phyloP scores from a whole-genome alignment of 2,329 filamentous ascomycete species.

The Colletotrichum orbiculare region DNA sequence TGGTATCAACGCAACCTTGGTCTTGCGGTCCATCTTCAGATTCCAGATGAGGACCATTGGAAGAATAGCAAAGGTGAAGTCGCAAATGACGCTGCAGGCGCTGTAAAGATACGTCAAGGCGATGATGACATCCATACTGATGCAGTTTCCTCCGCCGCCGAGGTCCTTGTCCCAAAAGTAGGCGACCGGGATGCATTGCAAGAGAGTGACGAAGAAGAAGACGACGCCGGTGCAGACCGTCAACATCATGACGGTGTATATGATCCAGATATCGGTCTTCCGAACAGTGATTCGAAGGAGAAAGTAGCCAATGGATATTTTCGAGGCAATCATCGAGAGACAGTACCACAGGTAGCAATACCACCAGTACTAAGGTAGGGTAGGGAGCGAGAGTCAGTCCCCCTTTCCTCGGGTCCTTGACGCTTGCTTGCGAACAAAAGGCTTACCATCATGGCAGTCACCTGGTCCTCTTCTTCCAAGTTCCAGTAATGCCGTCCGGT shows the following conservation, averaged over 20 bases:
- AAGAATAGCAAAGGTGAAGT: constrained; percentile 64
- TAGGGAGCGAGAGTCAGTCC: constrained; percentile 33
- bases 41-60: constrained; percentile 66
- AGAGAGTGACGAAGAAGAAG: constrained; percentile 46
- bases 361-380: constrained; percentile 48
- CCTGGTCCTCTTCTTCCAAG: constrained; percentile 42
- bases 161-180: constrained; percentile 44
- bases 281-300: constrained; percentile 42
- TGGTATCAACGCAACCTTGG: constrained; percentile 62
- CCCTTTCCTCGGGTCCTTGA: neutral
- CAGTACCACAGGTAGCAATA: constrained; percentile 53
- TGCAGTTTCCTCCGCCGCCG: constrained; percentile 40
- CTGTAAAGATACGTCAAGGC: constrained; percentile 65
- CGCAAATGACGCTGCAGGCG: constrained; percentile 59
- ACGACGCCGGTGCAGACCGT: constrained; percentile 43
- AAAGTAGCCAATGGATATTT: constrained; percentile 42
- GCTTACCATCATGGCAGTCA: constrained; percentile 50
- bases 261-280: constrained; percentile 40
- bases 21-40: constrained; percentile 64
- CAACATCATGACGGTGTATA: constrained; percentile 44
- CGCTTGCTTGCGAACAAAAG: neutral
- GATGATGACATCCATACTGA: constrained; percentile 56
- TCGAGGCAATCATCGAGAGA: constrained; percentile 49
- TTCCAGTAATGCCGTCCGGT: constrained; percentile 52
- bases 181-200: constrained; percentile 44